Evolutionary conservation across 2,329 filamentous ascomycete species (phyloP).

Genomic region (Teratosphaeria nubilosa): DNA sequence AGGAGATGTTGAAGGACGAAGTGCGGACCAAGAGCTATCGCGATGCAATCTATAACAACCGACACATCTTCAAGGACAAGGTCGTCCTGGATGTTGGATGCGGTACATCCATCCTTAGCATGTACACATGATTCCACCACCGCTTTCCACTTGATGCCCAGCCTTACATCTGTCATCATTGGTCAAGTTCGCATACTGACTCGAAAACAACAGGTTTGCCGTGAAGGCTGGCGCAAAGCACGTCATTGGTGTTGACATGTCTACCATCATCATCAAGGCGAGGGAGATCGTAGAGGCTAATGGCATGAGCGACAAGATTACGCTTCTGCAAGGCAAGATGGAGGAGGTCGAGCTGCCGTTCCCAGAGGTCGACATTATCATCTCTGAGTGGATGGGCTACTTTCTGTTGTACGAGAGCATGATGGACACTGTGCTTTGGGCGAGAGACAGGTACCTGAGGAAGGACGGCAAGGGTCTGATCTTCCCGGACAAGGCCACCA

Average conservation of each 20-base stretch:
- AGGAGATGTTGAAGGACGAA: constrained; percentile 99
- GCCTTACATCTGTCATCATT: background rate
- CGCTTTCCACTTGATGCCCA: background rate
- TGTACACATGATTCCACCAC: constrained; percentile 46
- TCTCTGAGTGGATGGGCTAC: constrained; percentile 99
- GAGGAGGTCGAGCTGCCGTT: constrained; percentile 92
- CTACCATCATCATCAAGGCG: constrained; percentile 98
- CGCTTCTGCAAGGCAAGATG: constrained; percentile 98
- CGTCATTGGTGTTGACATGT: constrained; percentile 99
- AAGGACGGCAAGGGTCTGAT: constrained; percentile 68
- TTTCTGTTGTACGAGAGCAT: constrained; percentile 98
- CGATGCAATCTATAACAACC: constrained; percentile 95
- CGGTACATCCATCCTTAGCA: constrained; percentile 95
- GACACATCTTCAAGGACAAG: constrained; percentile 85
- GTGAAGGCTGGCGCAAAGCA: constrained; percentile 94
- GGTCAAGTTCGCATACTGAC: background rate
- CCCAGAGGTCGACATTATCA: constrained; percentile 97
- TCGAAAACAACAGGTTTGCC: constrained; percentile 62
- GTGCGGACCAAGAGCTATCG: constrained; percentile 94
- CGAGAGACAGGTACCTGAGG: constrained; percentile 80
- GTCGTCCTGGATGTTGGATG: constrained; percentile 95
- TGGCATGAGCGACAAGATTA: constrained; percentile 91
- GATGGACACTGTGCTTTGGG: constrained; percentile 96
- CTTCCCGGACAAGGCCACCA: constrained; percentile 97
- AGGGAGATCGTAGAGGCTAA: constrained; percentile 88